phyloP scores from a whole-genome alignment of 1,284 basidiomycete genomes.

The Moesziomyces aphidis region DNA sequence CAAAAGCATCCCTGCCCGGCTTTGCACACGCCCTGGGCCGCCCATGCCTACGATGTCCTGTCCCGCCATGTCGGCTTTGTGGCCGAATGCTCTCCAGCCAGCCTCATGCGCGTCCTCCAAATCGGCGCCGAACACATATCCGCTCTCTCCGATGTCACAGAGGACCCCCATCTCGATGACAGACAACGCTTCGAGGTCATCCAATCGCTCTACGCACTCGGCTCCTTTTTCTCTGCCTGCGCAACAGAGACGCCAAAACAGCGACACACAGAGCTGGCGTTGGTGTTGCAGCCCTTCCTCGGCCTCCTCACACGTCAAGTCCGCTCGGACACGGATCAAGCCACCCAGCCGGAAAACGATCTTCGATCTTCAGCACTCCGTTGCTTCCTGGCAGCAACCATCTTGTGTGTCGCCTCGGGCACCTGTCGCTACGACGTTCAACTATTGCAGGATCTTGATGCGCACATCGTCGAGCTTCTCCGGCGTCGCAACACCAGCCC shows the following conservation, averaged over 20 bases:
- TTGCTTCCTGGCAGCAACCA: constrained; percentile 16
- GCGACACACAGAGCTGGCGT: constrained; percentile 7
- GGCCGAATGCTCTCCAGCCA: constrained; percentile 8
- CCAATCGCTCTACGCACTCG: constrained; percentile 5
- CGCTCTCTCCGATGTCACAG: constrained; percentile 12
- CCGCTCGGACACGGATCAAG: background rate
- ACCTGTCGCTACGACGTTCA: constrained; percentile 9
- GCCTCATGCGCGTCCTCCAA: constrained; percentile 13
- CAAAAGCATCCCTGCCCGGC: constrained; percentile 9
- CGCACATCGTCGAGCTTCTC: constrained; percentile 6
- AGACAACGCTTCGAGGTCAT: background rate
- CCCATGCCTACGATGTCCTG: constrained; percentile 13
- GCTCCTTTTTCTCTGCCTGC: constrained; percentile 13
- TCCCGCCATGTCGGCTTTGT: constrained; percentile 18
- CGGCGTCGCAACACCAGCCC: background rate
- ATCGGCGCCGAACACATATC: constrained; percentile 31
- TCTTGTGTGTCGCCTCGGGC: constrained; percentile 4
- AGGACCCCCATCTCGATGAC: constrained; percentile 6
- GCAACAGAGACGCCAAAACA: constrained; percentile 1
- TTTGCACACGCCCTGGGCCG: constrained; percentile 13
- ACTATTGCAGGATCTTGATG: constrained; percentile 9
- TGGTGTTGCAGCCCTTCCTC: constrained; percentile 19
- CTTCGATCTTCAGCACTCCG: background rate
- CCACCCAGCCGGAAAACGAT: background rate
- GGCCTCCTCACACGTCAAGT: constrained; percentile 22